Evolutionary conservation across 2,329 filamentous ascomycete genomes (phyloP).

Genomic region (Helotiales sp.): DNA sequence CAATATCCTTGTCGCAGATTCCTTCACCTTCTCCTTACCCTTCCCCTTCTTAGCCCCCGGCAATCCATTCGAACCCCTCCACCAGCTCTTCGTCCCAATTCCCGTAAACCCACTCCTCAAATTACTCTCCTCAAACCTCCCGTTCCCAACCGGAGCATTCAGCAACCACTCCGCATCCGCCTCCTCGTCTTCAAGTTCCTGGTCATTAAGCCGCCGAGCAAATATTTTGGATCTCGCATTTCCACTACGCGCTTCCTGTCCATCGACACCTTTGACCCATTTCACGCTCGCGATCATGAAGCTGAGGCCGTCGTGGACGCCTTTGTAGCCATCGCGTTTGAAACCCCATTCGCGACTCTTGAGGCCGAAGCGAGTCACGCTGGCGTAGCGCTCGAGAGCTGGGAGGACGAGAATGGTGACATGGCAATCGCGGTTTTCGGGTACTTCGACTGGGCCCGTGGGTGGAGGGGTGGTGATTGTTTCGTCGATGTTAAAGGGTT

Average conservation of each 20-base stretch:
- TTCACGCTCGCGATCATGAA: slow-evolving; percentile 82
- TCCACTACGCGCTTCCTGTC: slow-evolving; percentile 50
- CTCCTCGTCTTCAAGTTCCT: slow-evolving; percentile 33
- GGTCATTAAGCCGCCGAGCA: slow-evolving; percentile 23
- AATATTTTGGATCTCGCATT: slow-evolving; percentile 43
- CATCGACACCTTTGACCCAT: slow-evolving; percentile 79
- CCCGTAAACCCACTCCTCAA: slow-evolving; percentile 34
- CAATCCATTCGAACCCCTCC: slow-evolving; percentile 21
- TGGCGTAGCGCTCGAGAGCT: slow-evolving; percentile 74
- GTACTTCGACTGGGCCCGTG: slow-evolving; percentile 66
- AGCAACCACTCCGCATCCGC: slow-evolving; percentile 22
- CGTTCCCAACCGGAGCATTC: slow-evolving; percentile 11
- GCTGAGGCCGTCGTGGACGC: slow-evolving; percentile 64
- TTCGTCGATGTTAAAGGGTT: slow-evolving; percentile 47
- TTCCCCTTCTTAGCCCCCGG: background rate
- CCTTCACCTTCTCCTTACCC: background rate
- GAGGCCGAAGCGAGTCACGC: slow-evolving; percentile 78
- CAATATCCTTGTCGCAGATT: background rate
- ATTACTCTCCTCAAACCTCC: slow-evolving; percentile 29
- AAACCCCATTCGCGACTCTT: slow-evolving; percentile 79
- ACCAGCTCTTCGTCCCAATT: slow-evolving; percentile 37
- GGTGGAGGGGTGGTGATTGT: slow-evolving; percentile 54
- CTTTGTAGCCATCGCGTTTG: slow-evolving; percentile 47
- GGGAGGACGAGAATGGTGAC: slow-evolving; percentile 87
- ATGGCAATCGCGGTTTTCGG: slow-evolving; percentile 77